A percentile compares a stretch with the other conserved stretches of the same genome.
Conservation (phyloP, 352 stramenopile species). For the Aphanomyces stellatus region DNA sequence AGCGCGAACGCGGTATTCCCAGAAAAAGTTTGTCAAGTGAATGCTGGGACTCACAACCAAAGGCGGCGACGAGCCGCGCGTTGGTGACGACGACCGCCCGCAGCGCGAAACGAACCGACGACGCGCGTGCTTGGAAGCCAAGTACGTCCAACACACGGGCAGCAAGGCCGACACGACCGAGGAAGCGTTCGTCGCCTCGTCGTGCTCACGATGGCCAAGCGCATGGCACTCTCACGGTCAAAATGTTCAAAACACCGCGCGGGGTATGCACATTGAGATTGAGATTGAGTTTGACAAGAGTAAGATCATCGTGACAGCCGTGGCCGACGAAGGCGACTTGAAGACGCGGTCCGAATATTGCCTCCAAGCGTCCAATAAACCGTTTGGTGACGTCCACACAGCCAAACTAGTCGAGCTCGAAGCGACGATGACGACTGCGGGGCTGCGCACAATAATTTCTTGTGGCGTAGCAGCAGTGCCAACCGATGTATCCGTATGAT, state of each 20-base stretch:
- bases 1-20: no score
- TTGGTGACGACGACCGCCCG: slow-evolving; percentile 44
- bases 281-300: not conserved
- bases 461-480: no score
- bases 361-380: slow-evolving; percentile 65
- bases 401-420: slow-evolving; percentile 43
- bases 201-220: slow-evolving; percentile 45
- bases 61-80: slow-evolving; percentile 34
- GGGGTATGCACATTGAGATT: not conserved
- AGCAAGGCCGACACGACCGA: slow-evolving; percentile 39
- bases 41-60: slow-evolving; percentile 48
- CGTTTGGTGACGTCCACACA: slow-evolving; percentile 48
- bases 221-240: slow-evolving; percentile 70
- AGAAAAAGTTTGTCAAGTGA: slow-evolving; percentile 52
- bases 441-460: slow-evolving; percentile 30
- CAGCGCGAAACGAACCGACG: not conserved
- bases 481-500: no score
- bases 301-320: slow-evolving; percentile 76
- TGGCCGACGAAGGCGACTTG: slow-evolving; percentile 66
- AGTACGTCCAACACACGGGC: slow-evolving; percentile 44
- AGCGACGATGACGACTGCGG: slow-evolving; percentile 38
- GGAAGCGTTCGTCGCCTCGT: slow-evolving; percentile 51
- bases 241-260: slow-evolving; percentile 68
- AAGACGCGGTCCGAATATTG: slow-evolving; percentile 54
- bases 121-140: not conserved